Evolutionary conservation across 78 protist genomes (phyloP).

Genomic region (Dictyostelium capitatum): DNA sequence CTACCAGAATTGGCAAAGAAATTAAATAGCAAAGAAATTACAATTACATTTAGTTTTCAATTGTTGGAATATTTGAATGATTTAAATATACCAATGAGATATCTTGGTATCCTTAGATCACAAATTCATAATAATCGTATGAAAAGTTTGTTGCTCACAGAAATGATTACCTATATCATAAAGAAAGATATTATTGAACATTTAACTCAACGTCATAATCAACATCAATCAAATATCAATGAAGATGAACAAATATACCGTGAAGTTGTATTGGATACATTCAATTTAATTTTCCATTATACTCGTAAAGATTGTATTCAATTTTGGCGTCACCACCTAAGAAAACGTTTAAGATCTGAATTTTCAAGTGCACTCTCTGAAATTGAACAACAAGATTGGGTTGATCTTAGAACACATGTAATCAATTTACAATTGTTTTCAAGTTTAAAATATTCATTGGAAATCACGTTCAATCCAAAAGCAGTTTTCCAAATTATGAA

Average conservation of each 20-base stretch:
- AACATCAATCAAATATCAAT: neutral
- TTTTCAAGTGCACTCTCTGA: slow-evolving; percentile 46
- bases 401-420: slow-evolving; percentile 53
- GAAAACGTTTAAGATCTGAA: slow-evolving; percentile 24
- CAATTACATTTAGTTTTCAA: slow-evolving; percentile 33
- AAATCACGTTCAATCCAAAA: slow-evolving; percentile 53
- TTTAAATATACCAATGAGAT: slow-evolving; percentile 49
- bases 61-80: slow-evolving; percentile 33
- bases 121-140: slow-evolving; percentile 40
- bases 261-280: slow-evolving; percentile 41
- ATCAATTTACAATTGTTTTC: slow-evolving; percentile 56
- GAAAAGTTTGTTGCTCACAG: slow-evolving; percentile 46
- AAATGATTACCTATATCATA: slow-evolving; percentile 51
- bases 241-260: slow-evolving; percentile 52
- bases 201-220: slow-evolving; percentile 60
- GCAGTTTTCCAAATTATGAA: slow-evolving; percentile 60
- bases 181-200: slow-evolving; percentile 49
- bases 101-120: slow-evolving; percentile 44
- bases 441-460: slow-evolving; percentile 32
- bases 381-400: slow-evolving; percentile 57
- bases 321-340: slow-evolving; percentile 44
- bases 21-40: slow-evolving; percentile 33
- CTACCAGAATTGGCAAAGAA: slow-evolving; percentile 61
- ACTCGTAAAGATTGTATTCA: slow-evolving; percentile 16
- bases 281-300: slow-evolving; percentile 61